phyloP scores from a whole-genome alignment of 208 protist genomes.

The Wallacemonas collosoma region DNA sequence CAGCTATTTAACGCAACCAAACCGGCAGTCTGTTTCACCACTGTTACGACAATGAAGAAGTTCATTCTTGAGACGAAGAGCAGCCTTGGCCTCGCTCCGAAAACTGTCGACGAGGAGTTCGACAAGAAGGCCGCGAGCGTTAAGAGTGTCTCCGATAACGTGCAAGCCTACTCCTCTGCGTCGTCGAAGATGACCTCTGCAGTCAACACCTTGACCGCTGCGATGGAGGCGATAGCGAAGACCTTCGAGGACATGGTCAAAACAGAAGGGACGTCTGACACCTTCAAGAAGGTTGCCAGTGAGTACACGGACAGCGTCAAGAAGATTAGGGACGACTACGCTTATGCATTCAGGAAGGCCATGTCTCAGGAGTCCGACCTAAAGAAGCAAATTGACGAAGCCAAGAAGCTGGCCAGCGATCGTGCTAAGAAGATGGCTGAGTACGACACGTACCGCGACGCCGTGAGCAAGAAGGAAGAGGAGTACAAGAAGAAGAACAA shows the following conservation, averaged over 20 bases:
- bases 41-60: conserved; percentile 44
- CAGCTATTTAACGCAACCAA: too few species aligned
- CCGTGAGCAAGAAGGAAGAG: conserved; percentile 27
- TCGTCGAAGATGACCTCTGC: conserved; percentile 34
- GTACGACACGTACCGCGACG: conserved; percentile 34
- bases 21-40: too few species aligned
- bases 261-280: conserved; percentile 18
- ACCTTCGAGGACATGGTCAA: conserved; percentile 34
- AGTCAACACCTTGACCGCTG: conserved; percentile 21
- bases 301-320: conserved; percentile 18
- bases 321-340: conserved; percentile 23
- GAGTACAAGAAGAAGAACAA: conserved; percentile 43
- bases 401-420: conserved; percentile 20
- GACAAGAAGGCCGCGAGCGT: conserved; percentile 30
- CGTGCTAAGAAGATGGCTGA: conserved; percentile 26
- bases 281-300: conserved; percentile 16
- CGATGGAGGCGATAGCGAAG: conserved; percentile 37
- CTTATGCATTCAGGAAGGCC: conserved; percentile 16
- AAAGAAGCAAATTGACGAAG: conserved; percentile 16
- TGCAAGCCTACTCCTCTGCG: conserved; percentile 31
- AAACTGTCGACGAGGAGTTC: conserved; percentile 52
- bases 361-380: conserved; percentile 17
- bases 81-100: conserved; percentile 35
- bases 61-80: conserved; percentile 45
- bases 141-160: conserved; percentile 25